Evolutionary conservation across 352 stramenopile species (phyloP).

Genomic region (Thalassiosira pacifica): DNA sequence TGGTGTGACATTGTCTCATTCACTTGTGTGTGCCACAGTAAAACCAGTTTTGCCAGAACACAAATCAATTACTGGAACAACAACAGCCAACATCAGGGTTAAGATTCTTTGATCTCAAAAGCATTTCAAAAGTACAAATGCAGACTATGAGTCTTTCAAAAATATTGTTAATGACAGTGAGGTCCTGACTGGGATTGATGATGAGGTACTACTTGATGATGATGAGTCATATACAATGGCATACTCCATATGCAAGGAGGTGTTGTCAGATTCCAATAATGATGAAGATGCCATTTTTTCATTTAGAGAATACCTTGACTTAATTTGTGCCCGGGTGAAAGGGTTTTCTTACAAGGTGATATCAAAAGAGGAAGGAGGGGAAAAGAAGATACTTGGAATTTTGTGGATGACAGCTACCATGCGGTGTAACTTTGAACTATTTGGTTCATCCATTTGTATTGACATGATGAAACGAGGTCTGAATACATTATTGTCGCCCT

Average conservation of each 20-base stretch:
- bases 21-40: background rate
- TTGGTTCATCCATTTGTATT: conserved; percentile 7
- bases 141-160: background rate
- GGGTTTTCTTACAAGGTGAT: too few species aligned
- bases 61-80: background rate
- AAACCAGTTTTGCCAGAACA: background rate
- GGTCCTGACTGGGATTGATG: background rate
- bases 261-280: background rate
- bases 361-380: too few species aligned
- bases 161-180: background rate
- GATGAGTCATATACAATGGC: background rate
- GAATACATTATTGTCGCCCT: conserved; percentile 48
- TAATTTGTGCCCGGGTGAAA: too few species aligned
- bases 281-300: too few species aligned
- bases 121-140: background rate
- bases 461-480: conserved; percentile 53
- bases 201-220: background rate
- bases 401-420: too few species aligned
- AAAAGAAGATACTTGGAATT: too few species aligned
- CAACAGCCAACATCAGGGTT: background rate
- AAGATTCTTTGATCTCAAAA: background rate
- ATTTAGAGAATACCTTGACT: too few species aligned
- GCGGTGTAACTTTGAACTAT: background rate
- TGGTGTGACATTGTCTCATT: too few species aligned
- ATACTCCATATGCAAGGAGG: background rate